phyloP scores from a whole-genome alignment of 768 basidiomycete genomes.

The Mrakia frigida region DNA sequence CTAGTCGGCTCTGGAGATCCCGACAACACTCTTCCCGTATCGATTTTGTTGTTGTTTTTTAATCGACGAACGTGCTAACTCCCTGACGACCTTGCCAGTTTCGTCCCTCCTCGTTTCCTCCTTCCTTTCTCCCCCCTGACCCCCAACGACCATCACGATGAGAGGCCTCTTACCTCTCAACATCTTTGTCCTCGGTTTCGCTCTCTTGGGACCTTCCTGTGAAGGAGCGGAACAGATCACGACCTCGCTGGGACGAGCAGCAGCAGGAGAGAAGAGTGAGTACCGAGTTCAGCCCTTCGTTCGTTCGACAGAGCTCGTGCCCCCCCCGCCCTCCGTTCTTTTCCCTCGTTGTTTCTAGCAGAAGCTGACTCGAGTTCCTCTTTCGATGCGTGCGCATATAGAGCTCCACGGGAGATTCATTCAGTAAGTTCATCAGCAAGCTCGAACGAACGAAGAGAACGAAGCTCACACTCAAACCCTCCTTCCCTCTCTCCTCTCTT shows the following conservation, averaged over 20 bases:
- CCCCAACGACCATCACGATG: background rate
- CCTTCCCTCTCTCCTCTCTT: background rate
- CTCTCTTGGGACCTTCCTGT: background rate
- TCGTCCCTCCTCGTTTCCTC: no score
- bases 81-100: background rate
- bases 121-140: background rate
- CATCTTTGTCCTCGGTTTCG: background rate
- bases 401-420: conserved; percentile 64
- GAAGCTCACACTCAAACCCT: background rate
- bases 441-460: background rate
- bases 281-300: background rate
- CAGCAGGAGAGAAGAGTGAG: conserved; percentile 5
- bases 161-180: background rate
- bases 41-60: no score
- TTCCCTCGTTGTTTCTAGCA: background rate
- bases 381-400: background rate
- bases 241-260: background rate
- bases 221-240: background rate
- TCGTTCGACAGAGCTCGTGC: background rate
- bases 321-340: no score
- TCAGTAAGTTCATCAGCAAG: conserved; percentile 45
- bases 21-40: no score
- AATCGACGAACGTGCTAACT: background rate
- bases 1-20: no score
- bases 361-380: background rate